These are phyloP conservation scores for Ilyonectria mors-panacis DNA, from an alignment of 2,329 filamentous ascomycete species.

Conservation along the genomic window DNA sequence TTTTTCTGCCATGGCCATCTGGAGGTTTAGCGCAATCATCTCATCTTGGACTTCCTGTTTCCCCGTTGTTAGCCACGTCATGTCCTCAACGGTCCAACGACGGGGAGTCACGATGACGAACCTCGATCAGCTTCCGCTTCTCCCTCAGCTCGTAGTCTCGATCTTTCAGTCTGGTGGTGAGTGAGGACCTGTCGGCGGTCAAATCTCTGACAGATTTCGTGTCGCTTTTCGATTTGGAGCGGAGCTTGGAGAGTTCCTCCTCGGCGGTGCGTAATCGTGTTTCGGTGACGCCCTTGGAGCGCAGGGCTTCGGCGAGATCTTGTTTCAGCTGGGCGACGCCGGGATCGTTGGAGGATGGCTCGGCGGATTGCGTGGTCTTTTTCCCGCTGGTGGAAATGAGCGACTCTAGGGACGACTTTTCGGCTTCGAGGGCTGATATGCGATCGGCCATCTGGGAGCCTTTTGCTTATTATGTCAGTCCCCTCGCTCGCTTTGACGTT, in stretches of 20 bases:
- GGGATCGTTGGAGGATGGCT: constrained; percentile 49
- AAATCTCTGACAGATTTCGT: constrained; percentile 73
- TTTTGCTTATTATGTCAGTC: constrained; percentile 52
- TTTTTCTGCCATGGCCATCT: constrained; percentile 89
- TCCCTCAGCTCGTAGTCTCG: constrained; percentile 87
- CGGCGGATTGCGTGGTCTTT: constrained; percentile 31
- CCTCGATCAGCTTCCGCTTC: constrained; percentile 87
- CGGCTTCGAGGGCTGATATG: constrained; percentile 73
- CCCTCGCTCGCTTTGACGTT: constrained; percentile 18
- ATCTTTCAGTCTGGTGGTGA: constrained; percentile 81
- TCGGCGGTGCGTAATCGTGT: constrained; percentile 73
- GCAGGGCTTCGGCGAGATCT: constrained; percentile 83
- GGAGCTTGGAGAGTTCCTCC: constrained; percentile 75
- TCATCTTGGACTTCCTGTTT: constrained; percentile 88
- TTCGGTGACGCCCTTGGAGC: constrained; percentile 79
- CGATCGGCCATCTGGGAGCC: constrained; percentile 78
- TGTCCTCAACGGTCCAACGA: neutral
- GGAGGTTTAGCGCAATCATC: constrained; percentile 87
- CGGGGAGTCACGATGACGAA: constrained; percentile 48
- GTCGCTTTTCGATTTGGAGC: constrained; percentile 72
- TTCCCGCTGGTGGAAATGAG: constrained; percentile 45
- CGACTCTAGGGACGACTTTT: constrained; percentile 62
- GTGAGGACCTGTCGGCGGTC: constrained; percentile 71
- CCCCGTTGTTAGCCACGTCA: constrained; percentile 28
- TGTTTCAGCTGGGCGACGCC: constrained; percentile 69